Evolutionary conservation across 805 yeast genomes (phyloP).

Genomic region (Myxozyma neotropica): DNA sequence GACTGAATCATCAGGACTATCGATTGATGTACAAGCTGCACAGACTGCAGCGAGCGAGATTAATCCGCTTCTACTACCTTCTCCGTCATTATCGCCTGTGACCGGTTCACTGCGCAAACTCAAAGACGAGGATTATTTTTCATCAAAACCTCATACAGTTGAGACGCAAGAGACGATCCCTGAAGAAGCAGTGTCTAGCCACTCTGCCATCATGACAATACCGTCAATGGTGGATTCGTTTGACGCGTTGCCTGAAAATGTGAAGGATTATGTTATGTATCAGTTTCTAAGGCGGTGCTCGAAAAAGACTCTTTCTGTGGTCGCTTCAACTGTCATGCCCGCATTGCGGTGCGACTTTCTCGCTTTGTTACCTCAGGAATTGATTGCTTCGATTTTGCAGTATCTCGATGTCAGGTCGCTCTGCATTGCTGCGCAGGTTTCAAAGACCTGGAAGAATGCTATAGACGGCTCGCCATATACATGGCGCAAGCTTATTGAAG

Average conservation of each 20-base stretch:
- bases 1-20: not conserved
- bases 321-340: slow-evolving; percentile 54
- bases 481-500: slow-evolving; percentile 68
- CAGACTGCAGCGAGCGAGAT: slow-evolving; percentile 1
- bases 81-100: slow-evolving; percentile 39
- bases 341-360: slow-evolving; percentile 75
- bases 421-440: slow-evolving; percentile 63
- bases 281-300: slow-evolving; percentile 60
- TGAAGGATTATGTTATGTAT: slow-evolving; percentile 55
- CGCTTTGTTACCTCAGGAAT: slow-evolving; percentile 70
- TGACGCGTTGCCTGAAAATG: slow-evolving; percentile 48
- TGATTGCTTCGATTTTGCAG: slow-evolving; percentile 64
- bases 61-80: slow-evolving; percentile 37
- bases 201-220: slow-evolving; percentile 31
- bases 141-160: slow-evolving; percentile 4
- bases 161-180: slow-evolving; percentile 1
- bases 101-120: slow-evolving; percentile 21
- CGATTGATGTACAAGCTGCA: slow-evolving; percentile 13
- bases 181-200: slow-evolving; percentile 4
- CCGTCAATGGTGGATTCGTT: slow-evolving; percentile 40
- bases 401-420: slow-evolving; percentile 67
- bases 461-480: slow-evolving; percentile 60
- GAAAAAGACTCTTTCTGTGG: slow-evolving; percentile 62
- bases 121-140: slow-evolving; percentile 22
- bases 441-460: slow-evolving; percentile 68